Evolutionary conservation across 495 filamentous ascomycete species (phyloP).

Genomic region (Annulohypoxylon moriforme): DNA sequence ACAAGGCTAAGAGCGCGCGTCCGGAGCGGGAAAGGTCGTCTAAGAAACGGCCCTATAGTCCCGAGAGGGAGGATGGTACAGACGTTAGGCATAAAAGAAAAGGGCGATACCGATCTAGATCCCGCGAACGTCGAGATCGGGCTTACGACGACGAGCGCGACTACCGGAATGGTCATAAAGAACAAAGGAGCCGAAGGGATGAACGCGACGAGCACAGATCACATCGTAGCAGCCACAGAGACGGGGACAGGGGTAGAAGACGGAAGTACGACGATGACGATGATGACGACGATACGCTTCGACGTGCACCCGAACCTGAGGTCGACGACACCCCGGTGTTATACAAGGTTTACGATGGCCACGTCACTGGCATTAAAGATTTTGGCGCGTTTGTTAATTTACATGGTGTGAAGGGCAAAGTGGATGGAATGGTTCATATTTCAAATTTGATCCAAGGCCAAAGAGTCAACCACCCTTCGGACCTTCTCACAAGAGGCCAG

Average conservation of each 20-base stretch:
- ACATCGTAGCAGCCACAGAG: constrained; percentile 53
- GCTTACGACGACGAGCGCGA: constrained; percentile 51
- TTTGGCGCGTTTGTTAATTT: constrained; percentile 97
- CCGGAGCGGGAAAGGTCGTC: constrained; percentile 51
- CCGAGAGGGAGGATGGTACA: constrained; percentile 67
- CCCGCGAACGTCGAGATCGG: constrained; percentile 58
- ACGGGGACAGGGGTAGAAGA: constrained; percentile 52
- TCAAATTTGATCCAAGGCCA: constrained; percentile 90
- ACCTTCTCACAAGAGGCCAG: constrained; percentile 83
- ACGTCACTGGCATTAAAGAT: constrained; percentile 90
- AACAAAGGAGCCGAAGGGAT: constrained; percentile 62
- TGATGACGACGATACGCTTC: constrained; percentile 73
- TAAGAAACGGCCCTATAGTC: constrained; percentile 80
- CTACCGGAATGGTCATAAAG: constrained; percentile 42
- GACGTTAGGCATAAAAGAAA: constrained; percentile 51
- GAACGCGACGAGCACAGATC: constrained; percentile 74
- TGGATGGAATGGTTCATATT: constrained; percentile 95
- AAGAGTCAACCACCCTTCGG: constrained; percentile 90
- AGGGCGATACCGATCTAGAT: constrained; percentile 57
- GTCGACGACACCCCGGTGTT: constrained; percentile 81
- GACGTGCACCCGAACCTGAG: constrained; percentile 78
- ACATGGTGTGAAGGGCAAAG: constrained; percentile 84
- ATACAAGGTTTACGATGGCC: constrained; percentile 90
- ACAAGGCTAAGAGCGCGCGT: constrained; percentile 63
- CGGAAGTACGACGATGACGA: constrained; percentile 55